A percentile compares a stretch with the other conserved stretches of the same genome.
phyloP scores from a whole-genome alignment of 2,329 filamentous ascomycete species.

The Fusarium sp. region DNA sequence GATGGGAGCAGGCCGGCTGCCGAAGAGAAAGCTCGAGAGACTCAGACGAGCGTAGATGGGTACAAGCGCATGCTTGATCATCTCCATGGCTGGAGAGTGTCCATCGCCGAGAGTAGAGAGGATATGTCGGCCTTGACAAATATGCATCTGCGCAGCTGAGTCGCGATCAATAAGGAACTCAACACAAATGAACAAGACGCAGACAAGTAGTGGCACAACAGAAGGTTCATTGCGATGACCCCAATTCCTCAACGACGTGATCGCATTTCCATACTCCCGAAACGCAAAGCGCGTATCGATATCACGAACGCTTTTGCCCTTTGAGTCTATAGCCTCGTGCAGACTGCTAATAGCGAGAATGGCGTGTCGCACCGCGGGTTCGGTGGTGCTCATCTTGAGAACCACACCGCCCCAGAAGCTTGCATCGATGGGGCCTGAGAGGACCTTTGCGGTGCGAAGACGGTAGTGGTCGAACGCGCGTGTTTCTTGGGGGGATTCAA shows the following conservation, averaged over 20 bases:
- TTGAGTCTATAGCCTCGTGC: constrained; percentile 55
- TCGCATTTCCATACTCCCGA: constrained; percentile 62
- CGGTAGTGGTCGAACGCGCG: constrained; percentile 54
- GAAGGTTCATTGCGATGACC: constrained; percentile 49
- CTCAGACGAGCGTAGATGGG: constrained; percentile 61
- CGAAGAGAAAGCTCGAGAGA: constrained; percentile 58
- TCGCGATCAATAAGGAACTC: constrained; percentile 67
- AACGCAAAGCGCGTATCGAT: constrained; percentile 47
- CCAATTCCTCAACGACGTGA: constrained; percentile 58
- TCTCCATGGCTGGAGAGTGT: constrained; percentile 51
- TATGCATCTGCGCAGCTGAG: constrained; percentile 60
- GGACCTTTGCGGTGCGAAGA: constrained; percentile 54
- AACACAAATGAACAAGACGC: constrained; percentile 66
- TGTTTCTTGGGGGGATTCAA: constrained; percentile 40
- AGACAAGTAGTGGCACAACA: constrained; percentile 58
- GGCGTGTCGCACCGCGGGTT: constrained; percentile 64
- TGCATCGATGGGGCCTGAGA: constrained; percentile 59
- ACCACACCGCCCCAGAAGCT: constrained; percentile 62
- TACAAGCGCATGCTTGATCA: constrained; percentile 57
- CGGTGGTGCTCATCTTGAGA: constrained; percentile 59
- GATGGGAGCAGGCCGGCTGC: constrained; percentile 54
- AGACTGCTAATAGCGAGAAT: constrained; percentile 64
- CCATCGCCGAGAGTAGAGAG: constrained; percentile 52
- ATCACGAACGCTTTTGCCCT: constrained; percentile 28
- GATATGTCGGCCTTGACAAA: constrained; percentile 59